Conservation (phyloP, 768 basidiomycete species). For the Dioszegia aurantiaca region DNA sequence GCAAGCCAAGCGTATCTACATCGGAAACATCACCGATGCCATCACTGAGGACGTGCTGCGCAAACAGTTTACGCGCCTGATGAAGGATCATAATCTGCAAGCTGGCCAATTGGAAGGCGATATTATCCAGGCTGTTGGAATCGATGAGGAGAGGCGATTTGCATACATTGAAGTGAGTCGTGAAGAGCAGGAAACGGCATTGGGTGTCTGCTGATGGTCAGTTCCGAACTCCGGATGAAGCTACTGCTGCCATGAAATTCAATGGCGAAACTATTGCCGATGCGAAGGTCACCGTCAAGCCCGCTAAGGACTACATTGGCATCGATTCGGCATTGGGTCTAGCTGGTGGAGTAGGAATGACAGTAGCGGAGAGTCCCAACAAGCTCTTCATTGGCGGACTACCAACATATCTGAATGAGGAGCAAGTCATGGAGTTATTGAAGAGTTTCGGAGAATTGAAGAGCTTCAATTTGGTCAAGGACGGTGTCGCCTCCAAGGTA, state of each 20-base stretch:
- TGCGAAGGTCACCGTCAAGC: slow-evolving; percentile 91
- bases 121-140: slow-evolving; percentile 87
- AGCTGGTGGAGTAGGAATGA: slow-evolving; percentile 91
- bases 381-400: slow-evolving; percentile 97
- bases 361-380: slow-evolving; percentile 95
- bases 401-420: slow-evolving; percentile 92
- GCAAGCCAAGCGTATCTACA: slow-evolving; percentile 91
- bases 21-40: slow-evolving; percentile 91
- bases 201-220: slow-evolving; percentile 53
- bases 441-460: slow-evolving; percentile 97
- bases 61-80: slow-evolving; percentile 93
- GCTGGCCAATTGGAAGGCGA: slow-evolving; percentile 60
- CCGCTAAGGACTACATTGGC: slow-evolving; percentile 96
- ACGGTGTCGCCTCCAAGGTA: slow-evolving; percentile 60
- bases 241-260: slow-evolving; percentile 93
- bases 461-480: slow-evolving; percentile 96
- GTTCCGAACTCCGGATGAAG: slow-evolving; percentile 97
- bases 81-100: slow-evolving; percentile 64
- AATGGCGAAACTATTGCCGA: slow-evolving; percentile 96
- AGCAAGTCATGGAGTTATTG: slow-evolving; percentile 95
- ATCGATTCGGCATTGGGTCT: slow-evolving; percentile 65
- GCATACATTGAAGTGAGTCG: slow-evolving; percentile 88
- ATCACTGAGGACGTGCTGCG: slow-evolving; percentile 89
- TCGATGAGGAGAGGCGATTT: slow-evolving; percentile 98
- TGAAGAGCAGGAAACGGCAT: slow-evolving; percentile 10